phyloP scores from a whole-genome alignment of 2,329 filamentous ascomycete genomes.

The Colletotrichum sp. region DNA sequence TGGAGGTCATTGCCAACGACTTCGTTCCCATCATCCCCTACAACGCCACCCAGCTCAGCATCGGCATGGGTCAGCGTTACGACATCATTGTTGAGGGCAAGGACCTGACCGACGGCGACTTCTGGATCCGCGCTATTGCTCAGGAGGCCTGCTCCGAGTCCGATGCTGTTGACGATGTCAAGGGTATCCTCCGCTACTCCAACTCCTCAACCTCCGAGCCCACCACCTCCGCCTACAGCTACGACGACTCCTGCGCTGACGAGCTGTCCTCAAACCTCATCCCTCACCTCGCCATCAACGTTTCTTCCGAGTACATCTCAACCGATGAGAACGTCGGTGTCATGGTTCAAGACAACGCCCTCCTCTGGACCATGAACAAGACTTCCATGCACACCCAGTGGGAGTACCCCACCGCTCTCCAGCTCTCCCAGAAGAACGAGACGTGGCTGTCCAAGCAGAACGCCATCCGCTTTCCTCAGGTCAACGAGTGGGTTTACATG shows the following conservation, averaged over 20 bases:
- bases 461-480: conserved; percentile 30
- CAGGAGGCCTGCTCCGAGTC: background rate
- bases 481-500: conserved; percentile 34
- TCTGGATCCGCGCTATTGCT: background rate
- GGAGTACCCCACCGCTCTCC: conserved; percentile 31
- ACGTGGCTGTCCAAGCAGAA: conserved; percentile 28
- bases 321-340: background rate
- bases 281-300: background rate
- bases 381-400: conserved; percentile 35
- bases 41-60: conserved; percentile 50
- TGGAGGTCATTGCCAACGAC: conserved; percentile 64
- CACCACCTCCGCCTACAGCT: background rate
- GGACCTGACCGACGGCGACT: conserved; percentile 32
- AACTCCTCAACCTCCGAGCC: background rate
- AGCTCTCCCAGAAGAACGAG: conserved; percentile 24
- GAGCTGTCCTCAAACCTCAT: background rate
- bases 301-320: background rate
- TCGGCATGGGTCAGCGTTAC: conserved; percentile 49
- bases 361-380: conserved; percentile 25
- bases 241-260: background rate
- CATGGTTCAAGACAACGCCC: background rate
- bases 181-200: background rate
- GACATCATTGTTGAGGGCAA: background rate
- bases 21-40: conserved; percentile 64
- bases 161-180: background rate